Evolutionary conservation across 768 basidiomycete genomes (phyloP), one percentile per base, ranked within the genome.

Genomic region (Termitomyces heimii): DNA sequence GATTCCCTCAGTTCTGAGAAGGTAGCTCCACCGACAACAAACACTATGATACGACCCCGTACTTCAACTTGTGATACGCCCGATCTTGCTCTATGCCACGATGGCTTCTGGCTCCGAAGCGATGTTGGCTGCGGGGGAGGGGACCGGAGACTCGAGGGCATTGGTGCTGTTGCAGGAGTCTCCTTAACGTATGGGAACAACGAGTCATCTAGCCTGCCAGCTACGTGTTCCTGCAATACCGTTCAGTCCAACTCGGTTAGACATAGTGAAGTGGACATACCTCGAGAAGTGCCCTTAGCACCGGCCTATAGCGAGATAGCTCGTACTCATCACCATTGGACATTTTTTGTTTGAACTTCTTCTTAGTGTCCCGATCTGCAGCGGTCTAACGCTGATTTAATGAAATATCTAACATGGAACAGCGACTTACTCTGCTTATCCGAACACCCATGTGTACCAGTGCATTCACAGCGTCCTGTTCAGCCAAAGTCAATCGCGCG

Each of bases 21-120:
- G 2, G 97, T 95, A 82, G 95, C 86, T 2, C 97, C 97, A 35
- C 97, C 97, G 14, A 92, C 90, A 24, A 98, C 78, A 70, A 98
- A 98, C 18, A 98, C 82, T 35, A 99, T 78, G 14, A 97, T 65
- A 29, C 96, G 81, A 70, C 92, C 88, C 57, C 84, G 80, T 51
- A 81, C 86, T 75, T 73, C 81, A 32, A 73, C 65, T 22, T 74
- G 67, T 3, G 74, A 68, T 26, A 75, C 76, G 4, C 77, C 79
- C 4, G 82, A 69, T 62, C 79, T 82, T 5, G 88, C 86, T 63
- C 87, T 84, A 68, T 94, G 92, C 94, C 93, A 95, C 48, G 83
- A 86, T 7, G 93, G 92, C 68, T 91, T 89, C 62, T 89, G 86
- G 63, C 92, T 94, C 22, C 96, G 86, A 42, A 98, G 75, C 1